These are phyloP conservation scores for Aspergillus sp. DNA, from an alignment of 2,329 filamentous ascomycete species.

Conservation along the genomic window DNA sequence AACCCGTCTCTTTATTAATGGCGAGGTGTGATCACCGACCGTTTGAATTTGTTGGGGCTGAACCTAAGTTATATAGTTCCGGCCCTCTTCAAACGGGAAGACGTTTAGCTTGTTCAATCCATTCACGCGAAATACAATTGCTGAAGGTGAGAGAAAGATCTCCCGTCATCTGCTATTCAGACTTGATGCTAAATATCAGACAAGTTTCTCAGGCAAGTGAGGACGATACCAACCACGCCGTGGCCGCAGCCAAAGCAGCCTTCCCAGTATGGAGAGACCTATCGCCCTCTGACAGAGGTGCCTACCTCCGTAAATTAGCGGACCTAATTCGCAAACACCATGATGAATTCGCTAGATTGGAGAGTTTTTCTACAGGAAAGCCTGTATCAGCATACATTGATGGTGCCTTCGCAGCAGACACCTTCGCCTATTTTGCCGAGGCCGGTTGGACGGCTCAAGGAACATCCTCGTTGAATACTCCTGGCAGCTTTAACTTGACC, in stretches of 20 bases:
- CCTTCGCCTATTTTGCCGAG: constrained; percentile 30
- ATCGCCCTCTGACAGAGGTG: constrained; percentile 31
- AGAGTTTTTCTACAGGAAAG: constrained; percentile 38
- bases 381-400: constrained; percentile 33
- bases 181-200: background rate
- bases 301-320: constrained; percentile 34
- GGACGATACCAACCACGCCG: constrained; percentile 37
- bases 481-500: constrained; percentile 26
- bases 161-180: background rate
- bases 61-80: constrained; percentile 21
- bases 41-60: too few species aligned
- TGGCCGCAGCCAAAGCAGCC: constrained; percentile 37
- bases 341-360: constrained; percentile 34
- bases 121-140: constrained; percentile 28
- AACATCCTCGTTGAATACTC: constrained; percentile 31
- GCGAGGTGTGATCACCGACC: constrained; percentile 21
- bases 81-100: constrained; percentile 26
- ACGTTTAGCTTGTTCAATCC: constrained; percentile 33
- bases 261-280: constrained; percentile 41
- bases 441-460: constrained; percentile 31
- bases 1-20: constrained; percentile 35
- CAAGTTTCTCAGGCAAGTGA: background rate
- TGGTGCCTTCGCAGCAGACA: constrained; percentile 16
- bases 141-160: constrained; percentile 22
- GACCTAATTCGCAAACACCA: constrained; percentile 29